These are phyloP conservation scores for Blastomyces emzantsi DNA, from an alignment of 2,329 filamentous ascomycete species.

Conservation along the genomic window DNA sequence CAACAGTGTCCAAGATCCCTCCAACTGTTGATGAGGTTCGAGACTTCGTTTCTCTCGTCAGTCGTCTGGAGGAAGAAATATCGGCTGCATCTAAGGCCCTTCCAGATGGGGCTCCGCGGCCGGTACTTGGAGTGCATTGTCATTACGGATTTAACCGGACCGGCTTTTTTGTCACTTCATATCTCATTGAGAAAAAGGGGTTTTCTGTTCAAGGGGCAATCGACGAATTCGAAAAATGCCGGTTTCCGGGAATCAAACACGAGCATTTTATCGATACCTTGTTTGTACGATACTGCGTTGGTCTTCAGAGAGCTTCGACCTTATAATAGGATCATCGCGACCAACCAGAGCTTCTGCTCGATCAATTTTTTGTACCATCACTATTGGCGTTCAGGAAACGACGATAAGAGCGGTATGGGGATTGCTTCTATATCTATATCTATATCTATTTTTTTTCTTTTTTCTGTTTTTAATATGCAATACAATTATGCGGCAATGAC, in stretches of 20 bases:
- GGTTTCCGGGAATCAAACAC: slow-evolving; percentile 80
- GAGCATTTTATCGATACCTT: slow-evolving; percentile 79
- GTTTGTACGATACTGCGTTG: slow-evolving; percentile 63
- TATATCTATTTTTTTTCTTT: not conserved
- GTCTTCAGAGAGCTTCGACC: slow-evolving; percentile 29
- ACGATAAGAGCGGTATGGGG: not conserved
- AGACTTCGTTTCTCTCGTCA: slow-evolving; percentile 51
- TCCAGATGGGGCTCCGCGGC: slow-evolving; percentile 21
- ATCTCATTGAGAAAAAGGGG: slow-evolving; percentile 72
- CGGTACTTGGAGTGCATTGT: slow-evolving; percentile 73
- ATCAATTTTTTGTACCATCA: not conserved
- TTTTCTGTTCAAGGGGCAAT: slow-evolving; percentile 68
- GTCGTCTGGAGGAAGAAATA: slow-evolving; percentile 51
- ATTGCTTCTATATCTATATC: not conserved
- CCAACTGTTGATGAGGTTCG: slow-evolving; percentile 55
- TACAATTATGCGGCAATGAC: not conserved
- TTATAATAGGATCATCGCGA: not conserved
- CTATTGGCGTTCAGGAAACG: not conserved
- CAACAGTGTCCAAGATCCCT: slow-evolving; percentile 85
- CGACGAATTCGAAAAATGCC: slow-evolving; percentile 60
- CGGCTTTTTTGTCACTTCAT: slow-evolving; percentile 82
- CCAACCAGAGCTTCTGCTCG: no score
- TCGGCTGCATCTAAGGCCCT: slow-evolving; percentile 34
- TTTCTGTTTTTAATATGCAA: not conserved
- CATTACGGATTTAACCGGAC: slow-evolving; percentile 96